These are phyloP conservation scores for Pterocarpus macrocarpus DNA, from an alignment of 306 rosid species.

Conservation along the genomic window DNA sequence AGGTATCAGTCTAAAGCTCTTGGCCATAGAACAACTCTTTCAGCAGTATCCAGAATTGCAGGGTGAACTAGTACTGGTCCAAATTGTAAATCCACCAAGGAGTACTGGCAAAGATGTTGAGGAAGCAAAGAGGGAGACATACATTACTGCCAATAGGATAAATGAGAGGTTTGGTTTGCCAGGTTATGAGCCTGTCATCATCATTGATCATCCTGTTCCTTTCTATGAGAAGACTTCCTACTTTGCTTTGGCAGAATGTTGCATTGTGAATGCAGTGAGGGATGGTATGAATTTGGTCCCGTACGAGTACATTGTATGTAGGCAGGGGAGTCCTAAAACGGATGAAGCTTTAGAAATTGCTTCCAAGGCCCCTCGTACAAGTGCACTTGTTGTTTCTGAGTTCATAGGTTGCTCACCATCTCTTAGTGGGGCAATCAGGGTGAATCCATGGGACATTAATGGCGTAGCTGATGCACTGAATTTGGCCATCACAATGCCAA, in stretches of 20 bases:
- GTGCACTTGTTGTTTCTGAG: constrained; percentile 78
- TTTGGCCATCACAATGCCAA: constrained; percentile 62
- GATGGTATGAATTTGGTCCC: constrained; percentile 87
- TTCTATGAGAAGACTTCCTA: constrained; percentile 72
- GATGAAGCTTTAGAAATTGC: constrained; percentile 55
- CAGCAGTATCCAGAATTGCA: constrained; percentile 56
- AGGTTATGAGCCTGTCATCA: constrained; percentile 68
- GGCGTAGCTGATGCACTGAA: constrained; percentile 75
- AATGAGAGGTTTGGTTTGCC: constrained; percentile 62
- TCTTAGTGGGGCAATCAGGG: constrained; percentile 77
- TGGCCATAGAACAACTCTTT: constrained; percentile 77
- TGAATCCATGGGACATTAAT: constrained; percentile 76
- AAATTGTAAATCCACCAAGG: constrained; percentile 76
- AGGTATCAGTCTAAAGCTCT: constrained; percentile 71
- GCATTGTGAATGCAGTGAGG: constrained; percentile 79
- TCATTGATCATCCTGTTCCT: constrained; percentile 61
- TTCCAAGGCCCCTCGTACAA: constrained; percentile 53
- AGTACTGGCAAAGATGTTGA: constrained; percentile 72
- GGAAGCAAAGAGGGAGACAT: constrained; percentile 62
- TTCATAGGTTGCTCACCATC: constrained; percentile 84
- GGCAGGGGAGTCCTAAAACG: constrained; percentile 69
- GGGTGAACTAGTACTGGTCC: constrained; percentile 69
- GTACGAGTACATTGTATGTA: constrained; percentile 67
- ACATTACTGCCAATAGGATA: constrained; percentile 58
- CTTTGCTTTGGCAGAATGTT: constrained; percentile 74